These are phyloP conservation scores for Cercospora sp. DNA, from an alignment of 2,329 filamentous ascomycete genomes.

Conservation along the genomic window DNA sequence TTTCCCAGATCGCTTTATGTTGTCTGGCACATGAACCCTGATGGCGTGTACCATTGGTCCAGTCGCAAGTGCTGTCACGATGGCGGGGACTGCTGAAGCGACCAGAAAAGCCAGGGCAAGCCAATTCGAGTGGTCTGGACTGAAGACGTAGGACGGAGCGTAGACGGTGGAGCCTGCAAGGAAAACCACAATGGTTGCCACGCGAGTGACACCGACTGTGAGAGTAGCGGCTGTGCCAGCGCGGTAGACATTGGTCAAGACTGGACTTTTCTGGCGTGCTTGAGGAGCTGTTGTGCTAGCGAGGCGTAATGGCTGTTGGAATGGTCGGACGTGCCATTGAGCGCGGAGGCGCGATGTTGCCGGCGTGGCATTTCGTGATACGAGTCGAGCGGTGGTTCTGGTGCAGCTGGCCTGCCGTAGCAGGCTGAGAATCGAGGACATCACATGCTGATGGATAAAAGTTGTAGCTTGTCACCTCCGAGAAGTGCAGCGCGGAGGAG, in stretches of 20 bases:
- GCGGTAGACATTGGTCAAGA: conserved; percentile 69
- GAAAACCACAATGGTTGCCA: conserved; percentile 69
- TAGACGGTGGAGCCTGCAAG: conserved; percentile 62
- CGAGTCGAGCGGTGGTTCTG: not conserved
- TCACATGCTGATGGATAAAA: conserved; percentile 25
- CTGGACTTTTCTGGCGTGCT: conserved; percentile 43
- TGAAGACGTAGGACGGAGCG: conserved; percentile 57
- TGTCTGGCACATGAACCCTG: conserved; percentile 66
- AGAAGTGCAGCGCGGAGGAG: not conserved
- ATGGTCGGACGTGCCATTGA: not conserved
- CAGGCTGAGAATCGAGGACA: conserved; percentile 23
- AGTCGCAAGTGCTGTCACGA: conserved; percentile 64
- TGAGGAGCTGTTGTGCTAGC: not conserved
- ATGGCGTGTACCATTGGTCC: conserved; percentile 72
- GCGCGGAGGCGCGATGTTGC: not conserved
- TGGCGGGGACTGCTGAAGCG: conserved; percentile 64
- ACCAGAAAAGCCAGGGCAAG: conserved; percentile 46
- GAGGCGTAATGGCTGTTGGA: not conserved
- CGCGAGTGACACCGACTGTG: conserved; percentile 68
- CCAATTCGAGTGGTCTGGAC: conserved; percentile 47
- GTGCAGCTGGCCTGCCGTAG: conserved; percentile 16
- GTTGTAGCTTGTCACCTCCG: not conserved
- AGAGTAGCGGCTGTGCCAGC: conserved; percentile 67
- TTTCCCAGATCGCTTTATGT: conserved; percentile 62
- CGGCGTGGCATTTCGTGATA: not conserved